Evolutionary conservation across 2,329 filamentous ascomycete species (phyloP), one percentile per base, ranked within the genome.

Genomic region (Fusarium redolens): DNA sequence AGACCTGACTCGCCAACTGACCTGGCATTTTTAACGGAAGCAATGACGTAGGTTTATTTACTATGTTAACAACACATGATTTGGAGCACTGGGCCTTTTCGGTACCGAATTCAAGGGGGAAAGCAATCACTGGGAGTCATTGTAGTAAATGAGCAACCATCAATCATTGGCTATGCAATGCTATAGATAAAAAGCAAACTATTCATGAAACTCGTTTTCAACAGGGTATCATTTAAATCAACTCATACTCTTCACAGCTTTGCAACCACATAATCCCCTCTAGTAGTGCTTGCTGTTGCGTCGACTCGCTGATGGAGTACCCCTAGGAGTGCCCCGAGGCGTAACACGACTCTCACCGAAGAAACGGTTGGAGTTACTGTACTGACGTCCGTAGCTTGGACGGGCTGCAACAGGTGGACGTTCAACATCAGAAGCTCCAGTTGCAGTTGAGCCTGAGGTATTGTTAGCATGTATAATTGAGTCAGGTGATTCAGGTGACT

Each of bases 301-400:
- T 7, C 81, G 77, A 14, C 82, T 83, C 0, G 80, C 82, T 0
- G 81, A 79, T 0, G 82, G 82, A 0, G 82, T 84, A 3, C 80
- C 81, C 12, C 81, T 71, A 0, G 82, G 82, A 5, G 82, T 84
- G 8, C 73, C 76, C 20, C 79, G 76, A 9, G 82, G 82, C 3
- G 82, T 84, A 2, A 84, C 82, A 30, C 82, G 81, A 43, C 73
- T 82, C 74, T 84, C 82, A 3, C 82, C 82, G 51, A 84, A 83
- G 77, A 84, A 84, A 17, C 82, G 82, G 45, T 82, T 68, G 43
- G 83, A 79, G 57, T 84, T 82, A 62, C 82, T 83, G 74, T 79
- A 84, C 11, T 77, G 73, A 2, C 82, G 79, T 3, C 71, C 69
- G 5, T 71, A 65, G 4, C 51, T 70, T 1, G 76, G 73, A 6